These are phyloP conservation scores for Cryptococcus sp. DNA, from an alignment of 1,284 basidiomycete species.

Conservation along the genomic window DNA sequence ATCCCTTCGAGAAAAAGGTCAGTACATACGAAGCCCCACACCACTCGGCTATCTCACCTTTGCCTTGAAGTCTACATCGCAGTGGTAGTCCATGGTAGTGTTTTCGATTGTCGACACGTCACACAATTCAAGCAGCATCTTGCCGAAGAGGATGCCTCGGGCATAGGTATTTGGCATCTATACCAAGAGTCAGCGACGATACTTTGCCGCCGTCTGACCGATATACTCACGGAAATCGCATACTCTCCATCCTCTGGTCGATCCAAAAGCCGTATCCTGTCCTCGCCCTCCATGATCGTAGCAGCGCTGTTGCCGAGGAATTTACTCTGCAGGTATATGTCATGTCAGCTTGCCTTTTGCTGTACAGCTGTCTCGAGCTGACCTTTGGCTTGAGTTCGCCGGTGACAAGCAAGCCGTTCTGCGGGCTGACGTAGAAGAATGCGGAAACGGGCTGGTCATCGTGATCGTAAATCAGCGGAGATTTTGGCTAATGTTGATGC, in stretches of 20 bases:
- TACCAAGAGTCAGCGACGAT: not conserved
- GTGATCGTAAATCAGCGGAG: not conserved
- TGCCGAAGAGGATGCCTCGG: constrained; percentile 93
- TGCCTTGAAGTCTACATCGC: constrained; percentile 96
- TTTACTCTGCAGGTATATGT: constrained; percentile 59
- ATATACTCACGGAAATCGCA: constrained; percentile 41
- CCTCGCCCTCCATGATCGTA: constrained; percentile 95
- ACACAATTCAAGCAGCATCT: constrained; percentile 96
- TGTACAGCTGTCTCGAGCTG: not conserved
- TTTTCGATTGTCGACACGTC: constrained; percentile 86
- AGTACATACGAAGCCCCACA: not conserved
- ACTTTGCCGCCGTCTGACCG: not conserved
- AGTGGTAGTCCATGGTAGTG: constrained; percentile 70
- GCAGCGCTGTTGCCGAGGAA: constrained; percentile 96
- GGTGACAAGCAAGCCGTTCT: constrained; percentile 73
- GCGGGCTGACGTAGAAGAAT: constrained; percentile 95
- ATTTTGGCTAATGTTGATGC: not conserved
- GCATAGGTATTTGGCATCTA: constrained; percentile 96
- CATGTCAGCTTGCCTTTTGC: not conserved
- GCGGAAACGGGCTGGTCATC: constrained; percentile 74
- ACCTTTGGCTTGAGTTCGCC: constrained; percentile 91
- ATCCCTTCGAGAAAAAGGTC: constrained; percentile 64
- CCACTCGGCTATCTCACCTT: constrained; percentile 60
- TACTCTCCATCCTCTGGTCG: constrained; percentile 75
- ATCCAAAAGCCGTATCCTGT: constrained; percentile 77